Evolutionary conservation across 768 basidiomycete species (phyloP), one percentile per base, ranked within the genome.

Genomic region (Artomyces pyxidatus): DNA sequence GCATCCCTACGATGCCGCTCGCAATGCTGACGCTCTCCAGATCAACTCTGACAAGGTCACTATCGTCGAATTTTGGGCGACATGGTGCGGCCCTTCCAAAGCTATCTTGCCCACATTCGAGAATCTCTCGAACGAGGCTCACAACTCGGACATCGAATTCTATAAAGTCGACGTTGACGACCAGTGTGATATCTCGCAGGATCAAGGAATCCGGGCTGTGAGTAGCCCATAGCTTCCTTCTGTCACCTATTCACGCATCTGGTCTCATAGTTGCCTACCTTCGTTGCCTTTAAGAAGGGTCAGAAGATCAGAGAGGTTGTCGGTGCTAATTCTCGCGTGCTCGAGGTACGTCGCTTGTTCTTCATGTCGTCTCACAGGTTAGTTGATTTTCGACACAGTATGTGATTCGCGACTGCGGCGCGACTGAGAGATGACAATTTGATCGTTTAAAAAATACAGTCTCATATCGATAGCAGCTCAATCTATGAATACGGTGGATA

Each of bases 121-220:
- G 62, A 68, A 73, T 53, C 59, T 82, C n/a, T 70, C 78, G 10
- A 55, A 56, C 45, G n/a, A n/a, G n/a, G n/a, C n/a, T n/a, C 52
- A 63, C 3, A 67, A 61, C 12, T 60, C 84, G 47, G n/a, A n/a
- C n/a, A n/a, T n/a, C n/a, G 70, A 72, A n/a, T 83, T 86, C 62
- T 85, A 81, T 72, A 85, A 84, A 61, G 80, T 88, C 48, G 78
- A 91, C 54, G 76, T 87, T 26, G 88, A 90, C 56, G 69, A 68
- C 30, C 74, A 75, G 45, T 51, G 59, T 3, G 71, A 73, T 0
- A 76, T 85, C 42, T 61, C 76, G 1, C 63, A 76, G 50, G 81
- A 84, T 63, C 77, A 74, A 43, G 76, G 76, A 30, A 68, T 86
- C 49, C 71, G 77, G 49, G 81, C 80, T 45, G 84, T 85, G 61